phyloP scores from a whole-genome alignment of 2,329 filamentous ascomycete species.

The Penicillium janthinellum region DNA sequence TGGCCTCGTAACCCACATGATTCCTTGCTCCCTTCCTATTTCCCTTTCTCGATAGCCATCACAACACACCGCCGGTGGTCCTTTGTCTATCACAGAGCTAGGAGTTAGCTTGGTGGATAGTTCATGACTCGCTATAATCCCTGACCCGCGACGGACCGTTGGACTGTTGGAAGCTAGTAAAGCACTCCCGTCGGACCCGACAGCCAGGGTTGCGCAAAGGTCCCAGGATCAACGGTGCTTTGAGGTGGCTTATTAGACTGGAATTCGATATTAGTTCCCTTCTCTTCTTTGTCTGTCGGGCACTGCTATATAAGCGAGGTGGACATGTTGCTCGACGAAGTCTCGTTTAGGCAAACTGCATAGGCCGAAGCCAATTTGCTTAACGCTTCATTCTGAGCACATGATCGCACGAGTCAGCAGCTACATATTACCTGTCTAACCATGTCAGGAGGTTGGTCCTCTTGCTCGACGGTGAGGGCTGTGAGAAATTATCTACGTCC shows the following conservation, averaged over 20 bases:
- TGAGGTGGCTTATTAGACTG: too few species aligned
- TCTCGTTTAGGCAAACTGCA: background rate
- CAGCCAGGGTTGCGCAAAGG: background rate
- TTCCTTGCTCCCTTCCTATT: background rate
- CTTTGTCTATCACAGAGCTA: background rate
- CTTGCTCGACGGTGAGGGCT: background rate
- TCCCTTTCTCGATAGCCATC: background rate
- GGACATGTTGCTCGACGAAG: background rate
- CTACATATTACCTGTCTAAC: background rate
- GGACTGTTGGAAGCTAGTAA: background rate
- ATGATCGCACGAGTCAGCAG: background rate
- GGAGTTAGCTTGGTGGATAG: too few species aligned
- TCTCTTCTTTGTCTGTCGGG: background rate
- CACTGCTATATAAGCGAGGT: background rate
- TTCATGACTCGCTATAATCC: background rate
- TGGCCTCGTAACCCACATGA: too few species aligned
- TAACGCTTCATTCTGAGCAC: background rate
- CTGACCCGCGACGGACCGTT: background rate
- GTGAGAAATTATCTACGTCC: background rate
- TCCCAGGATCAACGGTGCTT: background rate
- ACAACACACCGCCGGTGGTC: background rate
- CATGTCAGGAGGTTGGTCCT: background rate
- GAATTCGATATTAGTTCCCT: background rate
- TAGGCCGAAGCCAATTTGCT: background rate
- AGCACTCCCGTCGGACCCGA: background rate